Percentiles rank a stretch among this genome's conserved stretches.
These are phyloP conservation scores for Pterulicium gracile DNA, from an alignment of 1,284 basidiomycete species.

Conservation along the genomic window DNA sequence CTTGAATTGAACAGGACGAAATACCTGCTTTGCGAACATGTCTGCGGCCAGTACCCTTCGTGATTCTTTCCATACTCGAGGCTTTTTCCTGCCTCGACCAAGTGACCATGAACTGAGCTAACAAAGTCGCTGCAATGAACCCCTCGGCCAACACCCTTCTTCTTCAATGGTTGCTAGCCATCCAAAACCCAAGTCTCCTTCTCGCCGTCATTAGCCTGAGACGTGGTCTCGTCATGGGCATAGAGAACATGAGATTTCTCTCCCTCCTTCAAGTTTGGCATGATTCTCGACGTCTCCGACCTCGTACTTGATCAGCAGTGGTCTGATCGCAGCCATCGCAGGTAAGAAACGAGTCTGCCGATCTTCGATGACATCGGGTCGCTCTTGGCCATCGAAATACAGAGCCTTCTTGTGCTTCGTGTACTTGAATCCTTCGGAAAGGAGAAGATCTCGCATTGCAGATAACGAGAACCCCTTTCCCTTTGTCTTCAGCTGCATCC, in stretches of 20 bases:
- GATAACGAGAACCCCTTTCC: constrained; percentile 17
- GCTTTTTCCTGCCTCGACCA: constrained; percentile 19
- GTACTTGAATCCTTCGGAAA: constrained; percentile 21
- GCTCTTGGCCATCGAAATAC: constrained; percentile 25
- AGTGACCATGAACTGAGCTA: constrained; percentile 19
- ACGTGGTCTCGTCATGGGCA: constrained; percentile 28
- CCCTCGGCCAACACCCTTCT: constrained; percentile 25
- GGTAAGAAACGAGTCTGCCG: constrained; percentile 18
- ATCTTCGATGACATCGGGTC: constrained; percentile 21
- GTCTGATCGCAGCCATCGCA: constrained; percentile 14
- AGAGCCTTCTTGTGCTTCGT: constrained; percentile 19
- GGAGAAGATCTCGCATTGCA: constrained; percentile 16
- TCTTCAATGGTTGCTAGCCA: constrained; percentile 21
- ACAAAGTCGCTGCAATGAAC: constrained; percentile 22
- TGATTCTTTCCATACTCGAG: constrained; percentile 33
- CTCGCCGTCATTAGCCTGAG: constrained; percentile 23
- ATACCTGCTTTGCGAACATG: constrained; percentile 25
- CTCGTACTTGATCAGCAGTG: constrained; percentile 15
- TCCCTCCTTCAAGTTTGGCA: constrained; percentile 13
- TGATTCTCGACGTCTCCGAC: constrained; percentile 16
- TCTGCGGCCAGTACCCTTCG: constrained; percentile 33
- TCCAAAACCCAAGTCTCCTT: constrained; percentile 21
- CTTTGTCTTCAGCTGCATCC: constrained; percentile 19
- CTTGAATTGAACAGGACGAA: background rate
- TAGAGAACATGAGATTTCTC: constrained; percentile 15